phyloP scores from a whole-genome alignment of 2,329 filamentous ascomycete species.

The Microcera coccophila region DNA sequence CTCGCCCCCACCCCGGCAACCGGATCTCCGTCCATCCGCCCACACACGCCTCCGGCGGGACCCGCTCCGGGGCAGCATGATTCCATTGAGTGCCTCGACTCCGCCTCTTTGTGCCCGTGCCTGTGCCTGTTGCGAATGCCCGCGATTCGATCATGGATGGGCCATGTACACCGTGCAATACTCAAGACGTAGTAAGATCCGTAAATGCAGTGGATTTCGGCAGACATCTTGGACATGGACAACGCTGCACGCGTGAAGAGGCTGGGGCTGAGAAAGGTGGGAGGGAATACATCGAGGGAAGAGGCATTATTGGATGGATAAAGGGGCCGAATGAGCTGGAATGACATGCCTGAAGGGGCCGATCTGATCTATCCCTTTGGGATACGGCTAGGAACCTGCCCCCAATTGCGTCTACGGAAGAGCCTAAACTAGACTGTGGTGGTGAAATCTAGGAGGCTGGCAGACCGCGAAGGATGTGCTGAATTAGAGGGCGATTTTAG shows the following conservation, averaged over 20 bases:
- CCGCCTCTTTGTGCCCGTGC: too few species aligned
- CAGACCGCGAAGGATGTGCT: too few species aligned
- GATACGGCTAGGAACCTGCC: too few species aligned
- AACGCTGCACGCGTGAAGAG: background rate
- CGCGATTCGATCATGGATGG: background rate
- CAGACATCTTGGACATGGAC: background rate
- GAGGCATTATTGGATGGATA: background rate
- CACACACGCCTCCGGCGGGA: background rate
- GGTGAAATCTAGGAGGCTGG: too few species aligned
- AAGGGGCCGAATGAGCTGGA: background rate
- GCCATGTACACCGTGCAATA: background rate
- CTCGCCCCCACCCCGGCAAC: background rate
- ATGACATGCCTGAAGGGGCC: background rate
- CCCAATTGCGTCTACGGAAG: too few species aligned
- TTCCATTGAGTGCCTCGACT: too few species aligned
- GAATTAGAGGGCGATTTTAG: too few species aligned
- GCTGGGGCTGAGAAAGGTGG: background rate
- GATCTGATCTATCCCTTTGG: background rate
- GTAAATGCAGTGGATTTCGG: too few species aligned
- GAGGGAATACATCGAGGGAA: background rate
- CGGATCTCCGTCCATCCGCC: background rate
- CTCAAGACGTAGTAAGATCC: background rate
- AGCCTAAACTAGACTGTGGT: too few species aligned
- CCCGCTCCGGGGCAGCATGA: background rate
- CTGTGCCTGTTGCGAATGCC: too few species aligned